phyloP scores from a whole-genome alignment of 2,329 filamentous ascomycete species.

The Paraconiothyrium brasiliense region DNA sequence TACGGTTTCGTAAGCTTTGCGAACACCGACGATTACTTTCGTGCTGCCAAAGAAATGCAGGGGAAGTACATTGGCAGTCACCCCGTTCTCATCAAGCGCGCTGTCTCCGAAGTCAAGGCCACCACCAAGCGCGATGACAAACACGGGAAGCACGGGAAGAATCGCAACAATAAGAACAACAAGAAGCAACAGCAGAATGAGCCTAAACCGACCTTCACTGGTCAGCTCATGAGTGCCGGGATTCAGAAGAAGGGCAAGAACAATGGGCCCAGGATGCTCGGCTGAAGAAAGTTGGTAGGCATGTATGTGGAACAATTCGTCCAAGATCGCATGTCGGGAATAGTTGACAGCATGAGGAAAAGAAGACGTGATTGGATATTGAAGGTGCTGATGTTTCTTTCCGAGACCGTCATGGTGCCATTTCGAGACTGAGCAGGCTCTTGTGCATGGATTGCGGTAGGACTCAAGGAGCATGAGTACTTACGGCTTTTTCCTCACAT shows the following conservation, averaged over 20 bases:
- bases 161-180: constrained; percentile 63
- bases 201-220: constrained; percentile 21
- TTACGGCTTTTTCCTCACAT: too few relatives aligned
- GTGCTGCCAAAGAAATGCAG: constrained; percentile 96
- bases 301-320: not conserved
- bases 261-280: constrained; percentile 37
- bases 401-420: not conserved
- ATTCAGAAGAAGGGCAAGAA: constrained; percentile 46
- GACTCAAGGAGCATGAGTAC: too few relatives aligned
- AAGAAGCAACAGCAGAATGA: constrained; percentile 32
- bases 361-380: not conserved
- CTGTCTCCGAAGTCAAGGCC: constrained; percentile 89
- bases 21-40: constrained; percentile 95
- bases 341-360: not conserved
- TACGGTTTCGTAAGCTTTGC: constrained; percentile 97
- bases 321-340: not conserved
- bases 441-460: too few relatives aligned
- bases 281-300: constrained; percentile 25
- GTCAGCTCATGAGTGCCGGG: constrained; percentile 38
- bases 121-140: constrained; percentile 63
- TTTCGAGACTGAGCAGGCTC: not conserved
- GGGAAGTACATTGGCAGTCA: constrained; percentile 99
- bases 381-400: not conserved
- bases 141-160: constrained; percentile 42
- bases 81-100: constrained; percentile 85